Evolutionary conservation across 805 yeast species (phyloP).

Genomic region (Candida michaelii): DNA sequence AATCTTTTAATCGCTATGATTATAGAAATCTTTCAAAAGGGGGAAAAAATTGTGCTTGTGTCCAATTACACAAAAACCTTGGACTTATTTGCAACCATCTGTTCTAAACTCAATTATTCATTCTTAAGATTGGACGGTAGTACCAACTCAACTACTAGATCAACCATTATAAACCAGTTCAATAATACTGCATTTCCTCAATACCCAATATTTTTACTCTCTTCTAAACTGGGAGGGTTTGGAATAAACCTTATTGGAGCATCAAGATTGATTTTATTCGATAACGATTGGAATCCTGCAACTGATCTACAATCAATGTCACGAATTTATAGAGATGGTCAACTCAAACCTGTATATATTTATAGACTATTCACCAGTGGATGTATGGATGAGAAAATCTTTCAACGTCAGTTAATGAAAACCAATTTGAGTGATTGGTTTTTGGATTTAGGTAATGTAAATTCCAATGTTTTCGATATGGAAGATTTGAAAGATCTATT

Average conservation of each 20-base stretch:
- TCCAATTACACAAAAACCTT: constrained; percentile 88
- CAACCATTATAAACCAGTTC: constrained; percentile 64
- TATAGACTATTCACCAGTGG: constrained; percentile 87
- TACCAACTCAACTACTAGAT: constrained; percentile 67
- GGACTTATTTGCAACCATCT: constrained; percentile 64
- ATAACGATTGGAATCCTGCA: constrained; percentile 97
- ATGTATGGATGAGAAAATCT: constrained; percentile 89
- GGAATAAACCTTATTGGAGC: constrained; percentile 92
- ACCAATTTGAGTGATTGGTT: constrained; percentile 74
- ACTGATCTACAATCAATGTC: constrained; percentile 95
- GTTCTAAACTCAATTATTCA: constrained; percentile 48
- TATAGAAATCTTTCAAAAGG: constrained; percentile 45
- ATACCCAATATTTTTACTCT: constrained; percentile 65
- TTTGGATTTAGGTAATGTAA: constrained; percentile 47
- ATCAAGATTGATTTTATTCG: constrained; percentile 77
- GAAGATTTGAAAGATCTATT: constrained; percentile 76
- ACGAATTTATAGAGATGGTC: constrained; percentile 93
- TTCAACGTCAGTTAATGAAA: constrained; percentile 88
- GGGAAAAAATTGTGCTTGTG: constrained; percentile 80
- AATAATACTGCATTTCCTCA: constrained; percentile 46
- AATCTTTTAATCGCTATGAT: constrained; percentile 57
- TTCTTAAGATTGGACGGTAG: constrained; percentile 80
- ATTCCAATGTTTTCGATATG: constrained; percentile 65
- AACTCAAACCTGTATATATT: constrained; percentile 69
- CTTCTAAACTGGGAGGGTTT: constrained; percentile 92